Conservation (phyloP, 305 asterid genomes). For the Striga hermonthica region DNA sequence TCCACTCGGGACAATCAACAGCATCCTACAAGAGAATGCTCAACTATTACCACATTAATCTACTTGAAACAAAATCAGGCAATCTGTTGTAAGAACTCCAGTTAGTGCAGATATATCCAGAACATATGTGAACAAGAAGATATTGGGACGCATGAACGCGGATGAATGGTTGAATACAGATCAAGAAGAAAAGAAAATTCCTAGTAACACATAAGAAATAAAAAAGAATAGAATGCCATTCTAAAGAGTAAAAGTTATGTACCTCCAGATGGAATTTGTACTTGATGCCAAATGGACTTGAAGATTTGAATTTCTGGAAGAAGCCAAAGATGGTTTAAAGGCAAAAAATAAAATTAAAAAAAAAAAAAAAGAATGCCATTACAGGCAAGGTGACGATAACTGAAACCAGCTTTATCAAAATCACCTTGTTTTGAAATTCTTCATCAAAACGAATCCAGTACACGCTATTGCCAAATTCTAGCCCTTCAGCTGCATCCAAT, state of each 20-base stretch:
- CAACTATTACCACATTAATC: slow-evolving; percentile 1
- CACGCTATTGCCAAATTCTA: slow-evolving; percentile 78
- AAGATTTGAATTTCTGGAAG: slow-evolving; percentile 73
- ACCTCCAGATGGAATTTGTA: slow-evolving; percentile 94
- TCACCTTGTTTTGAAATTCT: slow-evolving; percentile 71
- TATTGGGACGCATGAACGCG: not conserved
- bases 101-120: not conserved
- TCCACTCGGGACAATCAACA: slow-evolving; percentile 95
- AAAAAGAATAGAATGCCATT: not conserved
- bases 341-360: not conserved
- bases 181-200: too few relatives aligned
- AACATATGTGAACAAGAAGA: not conserved
- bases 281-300: slow-evolving; percentile 86
- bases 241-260: slow-evolving; percentile 9
- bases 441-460: slow-evolving; percentile 80
- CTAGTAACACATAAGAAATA: not conserved
- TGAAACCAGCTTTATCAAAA: not conserved
- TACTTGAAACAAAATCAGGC: slow-evolving; percentile 5
- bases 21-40: slow-evolving; percentile 63
- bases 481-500: slow-evolving; percentile 75
- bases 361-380: not conserved
- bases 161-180: not conserved
- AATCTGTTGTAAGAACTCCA: slow-evolving; percentile 1
- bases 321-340: slow-evolving; percentile 21
- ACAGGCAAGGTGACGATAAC: slow-evolving; percentile 9